Base-by-base conservation (phyloP, 768 basidiomycete genomes). In the Lepiota venenata region DNA sequence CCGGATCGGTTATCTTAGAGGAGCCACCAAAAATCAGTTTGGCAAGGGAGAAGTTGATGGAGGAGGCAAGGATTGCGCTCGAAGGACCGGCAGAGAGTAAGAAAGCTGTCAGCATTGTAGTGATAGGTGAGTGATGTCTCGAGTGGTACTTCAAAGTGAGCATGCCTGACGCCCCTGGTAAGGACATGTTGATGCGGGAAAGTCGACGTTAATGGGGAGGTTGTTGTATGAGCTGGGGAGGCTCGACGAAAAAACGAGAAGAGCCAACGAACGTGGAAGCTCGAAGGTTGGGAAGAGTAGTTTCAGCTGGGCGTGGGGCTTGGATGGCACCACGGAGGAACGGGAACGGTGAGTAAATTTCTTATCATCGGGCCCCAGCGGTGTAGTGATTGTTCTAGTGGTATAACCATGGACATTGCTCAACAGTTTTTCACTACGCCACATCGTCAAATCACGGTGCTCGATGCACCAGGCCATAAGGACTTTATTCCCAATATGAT, bases 401-500 rank as follows among this genome's bases (percentile, higher is more conserved):
- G 97, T 35, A 91, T 99, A 41, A 99, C 97, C 0, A 98, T 98
- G 87, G 97, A 98, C 64, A 89, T 99, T 52, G 95, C 94, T 2
- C 77, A 87, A 49, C 88, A 94, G 63, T 83, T 85, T 41, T 74
- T 93, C 56, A 67, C 78, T 4, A 98, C 94, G 0, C 72, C 83
- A 0, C 79, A 87, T 58, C 80, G 89, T 47, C 80, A 84, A 58
- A 85, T 98, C 60, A 97, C 93, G 1, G 82, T 99, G n/a, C 81
- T 99, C 27, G 97, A 99, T 63, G 96, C 96, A 0, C 97, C 97
- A 0, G 97, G 97, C 0, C 97, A 99, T 70, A 88, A 86, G 60
- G 97, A 99, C 64, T 98, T 98, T 62, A 89, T 99, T 58, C 97
- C 97, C 1, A 98, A 98, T 66, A 98, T 98, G 96, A 99, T 99